Percentiles rank a stretch among this genome's conserved stretches.
Evolutionary conservation across 495 filamentous ascomycete genomes (phyloP).

Genomic region (Annulohypoxylon moriforme): DNA sequence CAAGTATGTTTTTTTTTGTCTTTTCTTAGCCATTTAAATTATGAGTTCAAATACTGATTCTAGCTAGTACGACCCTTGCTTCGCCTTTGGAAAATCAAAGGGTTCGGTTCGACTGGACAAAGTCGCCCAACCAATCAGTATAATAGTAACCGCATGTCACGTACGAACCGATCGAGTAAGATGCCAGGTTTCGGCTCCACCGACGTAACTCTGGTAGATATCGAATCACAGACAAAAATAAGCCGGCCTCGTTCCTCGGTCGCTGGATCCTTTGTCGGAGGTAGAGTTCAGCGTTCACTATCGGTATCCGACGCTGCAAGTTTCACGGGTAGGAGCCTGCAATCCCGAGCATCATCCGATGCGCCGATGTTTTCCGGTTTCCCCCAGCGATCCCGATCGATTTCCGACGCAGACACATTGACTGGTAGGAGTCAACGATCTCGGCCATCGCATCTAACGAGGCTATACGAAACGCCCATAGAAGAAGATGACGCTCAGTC

Average conservation of each 20-base stretch:
- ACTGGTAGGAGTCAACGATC: conserved; percentile 27
- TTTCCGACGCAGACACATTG: conserved; percentile 31
- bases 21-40: too few relatives aligned
- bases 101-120: conserved; percentile 48
- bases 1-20: too few relatives aligned
- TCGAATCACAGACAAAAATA: conserved; percentile 32
- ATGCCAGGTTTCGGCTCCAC: conserved; percentile 46
- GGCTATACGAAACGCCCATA: conserved; percentile 34
- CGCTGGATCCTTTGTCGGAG: conserved; percentile 18
- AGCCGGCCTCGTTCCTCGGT: conserved; percentile 11
- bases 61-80: conserved; percentile 58
- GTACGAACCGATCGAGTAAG: conserved; percentile 35
- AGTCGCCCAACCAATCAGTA: conserved; percentile 33
- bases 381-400: conserved; percentile 28
- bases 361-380: conserved; percentile 14
- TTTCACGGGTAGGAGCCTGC: conserved; percentile 15
- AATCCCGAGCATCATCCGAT: conserved; percentile 31
- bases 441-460: conserved; percentile 39
- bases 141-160: conserved; percentile 35
- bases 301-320: conserved; percentile 34
- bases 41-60: too few relatives aligned
- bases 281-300: conserved; percentile 24
- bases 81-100: conserved; percentile 48
- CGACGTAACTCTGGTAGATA: conserved; percentile 46
- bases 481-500: conserved; percentile 33